Evolutionary conservation across 2,329 filamentous ascomycete genomes (phyloP).

Genomic region (Pseudogymnoascus sp.): DNA sequence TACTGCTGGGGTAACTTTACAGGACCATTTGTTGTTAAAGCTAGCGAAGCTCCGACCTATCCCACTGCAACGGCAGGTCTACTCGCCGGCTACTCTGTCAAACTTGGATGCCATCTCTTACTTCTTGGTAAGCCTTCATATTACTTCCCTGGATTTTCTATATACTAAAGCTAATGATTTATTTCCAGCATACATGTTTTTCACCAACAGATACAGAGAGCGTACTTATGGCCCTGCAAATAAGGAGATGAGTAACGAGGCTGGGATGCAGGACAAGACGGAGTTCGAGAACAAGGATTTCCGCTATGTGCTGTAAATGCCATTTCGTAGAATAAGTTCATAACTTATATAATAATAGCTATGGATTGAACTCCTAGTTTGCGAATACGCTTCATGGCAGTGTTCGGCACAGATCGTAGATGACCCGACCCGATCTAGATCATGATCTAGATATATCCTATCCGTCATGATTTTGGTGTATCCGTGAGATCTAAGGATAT

Average conservation of each 20-base stretch:
- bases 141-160: neutral
- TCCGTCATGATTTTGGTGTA: too few species aligned
- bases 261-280: slow-evolving; percentile 37
- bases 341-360: neutral
- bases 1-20: slow-evolving; percentile 38
- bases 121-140: slow-evolving; percentile 28
- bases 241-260: slow-evolving; percentile 33
- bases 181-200: slow-evolving; percentile 33
- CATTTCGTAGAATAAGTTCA: neutral
- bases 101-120: slow-evolving; percentile 32
- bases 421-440: too few species aligned
- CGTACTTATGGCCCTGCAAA: slow-evolving; percentile 31
- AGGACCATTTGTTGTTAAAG: slow-evolving; percentile 35
- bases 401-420: neutral
- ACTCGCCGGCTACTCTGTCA: slow-evolving; percentile 36
- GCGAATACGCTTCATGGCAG: neutral
- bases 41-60: slow-evolving; percentile 31
- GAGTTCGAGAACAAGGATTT: slow-evolving; percentile 41
- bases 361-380: neutral
- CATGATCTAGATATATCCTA: too few species aligned
- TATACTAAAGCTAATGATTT: neutral
- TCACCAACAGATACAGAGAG: slow-evolving; percentile 32
- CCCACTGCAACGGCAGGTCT: slow-evolving; percentile 35
- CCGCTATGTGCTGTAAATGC: slow-evolving; percentile 33
- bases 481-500: too few species aligned